Base-by-base conservation (phyloP, 139 green algal genomes). In the Chlamydomonas eustigma region DNA sequence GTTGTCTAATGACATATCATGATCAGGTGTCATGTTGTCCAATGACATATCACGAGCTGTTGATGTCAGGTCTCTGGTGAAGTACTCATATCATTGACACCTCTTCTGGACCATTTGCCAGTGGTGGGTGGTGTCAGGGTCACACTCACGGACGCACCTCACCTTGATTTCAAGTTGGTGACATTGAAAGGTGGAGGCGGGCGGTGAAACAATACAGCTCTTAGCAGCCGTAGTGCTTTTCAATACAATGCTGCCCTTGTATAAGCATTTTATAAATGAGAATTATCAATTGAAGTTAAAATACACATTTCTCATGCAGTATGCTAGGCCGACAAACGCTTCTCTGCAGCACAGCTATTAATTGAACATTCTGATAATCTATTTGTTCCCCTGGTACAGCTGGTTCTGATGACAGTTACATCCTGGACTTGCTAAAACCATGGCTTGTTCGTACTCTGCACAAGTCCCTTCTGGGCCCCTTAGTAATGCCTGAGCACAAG, bases 381-480 rank as follows among this genome's bases (percentile, higher is more conserved):
- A n/a, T n/a, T n/a, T n/a, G n/a, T n/a, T n/a, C n/a, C n/a, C n/a
- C n/a, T n/a, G n/a, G n/a, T n/a, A n/a, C n/a, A n/a, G n/a, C 52
- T 37, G 52, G 34, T 31, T 6, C 52, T 31, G 52, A 68, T 22
- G 12, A 68, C 4, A 68, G 52, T 31, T 22, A 4, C 4, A 35
- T 68, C 12, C 52, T 68, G 6, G 34, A 68, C 52, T 28, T 68
- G 52, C 12, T 68, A 25, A 68, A 68, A 28, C 52, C 52, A 28
- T 68, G 52, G 52, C 52, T 68, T 4, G 34, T 68, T 28, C 4
- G 22, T 4, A 68, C 52, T 28, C 32, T 68, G 4, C 8, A 28
- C n/a, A 28, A 25, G n/a, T 28, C 12, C 12, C 34, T 28, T 4
- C 34, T 68, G 4, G 8, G 12, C 52, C 34, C 34, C 52, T 28